Conservation (phyloP, 352 stramenopile species). For the Pythium sukuiense region DNA sequence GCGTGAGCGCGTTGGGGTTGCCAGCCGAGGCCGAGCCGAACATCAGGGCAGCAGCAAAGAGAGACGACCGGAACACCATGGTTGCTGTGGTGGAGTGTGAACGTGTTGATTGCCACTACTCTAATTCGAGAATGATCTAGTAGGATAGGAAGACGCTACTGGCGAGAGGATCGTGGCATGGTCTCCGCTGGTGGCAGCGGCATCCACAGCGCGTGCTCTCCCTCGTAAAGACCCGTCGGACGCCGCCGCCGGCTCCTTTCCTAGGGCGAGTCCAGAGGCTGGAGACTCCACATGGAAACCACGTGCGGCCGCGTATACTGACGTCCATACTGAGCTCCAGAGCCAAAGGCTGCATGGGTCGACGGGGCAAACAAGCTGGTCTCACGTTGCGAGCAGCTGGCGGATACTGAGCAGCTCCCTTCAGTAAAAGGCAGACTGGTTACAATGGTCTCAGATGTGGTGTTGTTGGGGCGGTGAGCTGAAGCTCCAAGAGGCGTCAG, state of each 20-base stretch:
- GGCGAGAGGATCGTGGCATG: too few relatives aligned
- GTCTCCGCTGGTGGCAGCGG: neutral
- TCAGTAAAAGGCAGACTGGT: neutral
- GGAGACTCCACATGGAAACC: neutral
- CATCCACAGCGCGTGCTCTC: neutral
- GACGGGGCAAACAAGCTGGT: neutral
- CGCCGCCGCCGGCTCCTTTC: neutral
- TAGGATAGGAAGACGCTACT: neutral
- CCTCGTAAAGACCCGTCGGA: neutral
- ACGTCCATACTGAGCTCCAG: neutral
- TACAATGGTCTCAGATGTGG: neutral
- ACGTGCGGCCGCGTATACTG: neutral
- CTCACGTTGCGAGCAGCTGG: neutral
- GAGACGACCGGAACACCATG: conserved; percentile 4
- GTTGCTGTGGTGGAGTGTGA: conserved; percentile 4
- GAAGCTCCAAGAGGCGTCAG: neutral
- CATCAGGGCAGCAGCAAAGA: conserved; percentile 8
- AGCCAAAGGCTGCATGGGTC: neutral
- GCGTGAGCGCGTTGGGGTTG: conserved; percentile 3
- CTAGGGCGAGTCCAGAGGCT: neutral
- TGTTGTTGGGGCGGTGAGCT: too few relatives aligned
- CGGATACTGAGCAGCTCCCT: neutral
- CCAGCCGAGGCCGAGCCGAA: neutral
- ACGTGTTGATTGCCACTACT: conserved; percentile 4
- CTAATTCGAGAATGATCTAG: conserved; percentile 14